A percentile compares a stretch with the other conserved stretches of the same genome.
These are phyloP conservation scores for Candida sakaeoensis DNA, from an alignment of 805 yeast species.

Conservation along the genomic window DNA sequence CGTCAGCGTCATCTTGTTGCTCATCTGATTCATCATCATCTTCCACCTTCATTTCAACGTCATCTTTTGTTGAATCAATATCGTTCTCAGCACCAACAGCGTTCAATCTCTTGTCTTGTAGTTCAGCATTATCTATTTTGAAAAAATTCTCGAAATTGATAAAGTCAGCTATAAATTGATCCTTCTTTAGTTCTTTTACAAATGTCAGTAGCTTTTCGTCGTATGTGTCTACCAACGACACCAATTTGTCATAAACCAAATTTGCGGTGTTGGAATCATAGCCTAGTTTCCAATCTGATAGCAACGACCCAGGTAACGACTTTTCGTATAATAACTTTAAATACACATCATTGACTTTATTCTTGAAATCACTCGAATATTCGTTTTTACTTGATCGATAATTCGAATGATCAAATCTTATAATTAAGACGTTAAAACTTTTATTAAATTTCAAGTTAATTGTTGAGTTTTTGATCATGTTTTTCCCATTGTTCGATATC, in stretches of 20 bases:
- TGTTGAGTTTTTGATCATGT: conserved; percentile 15
- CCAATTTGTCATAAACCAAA: conserved; percentile 23
- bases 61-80: conserved; percentile 10
- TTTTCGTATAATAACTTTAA: conserved; percentile 15
- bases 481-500: conserved; percentile 11
- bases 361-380: conserved; percentile 11
- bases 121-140: conserved; percentile 7
- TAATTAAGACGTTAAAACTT: conserved; percentile 19
- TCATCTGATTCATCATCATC: conserved; percentile 12
- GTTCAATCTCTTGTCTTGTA: conserved; percentile 9
- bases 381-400: conserved; percentile 11
- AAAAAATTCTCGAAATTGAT: conserved; percentile 21
- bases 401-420: conserved; percentile 20
- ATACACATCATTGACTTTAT: conserved; percentile 10
- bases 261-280: conserved; percentile 19
- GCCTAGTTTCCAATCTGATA: conserved; percentile 8
- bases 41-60: conserved; percentile 8
- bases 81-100: conserved; percentile 8
- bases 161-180: conserved; percentile 28
- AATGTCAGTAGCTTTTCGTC: conserved; percentile 18
- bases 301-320: conserved; percentile 9
- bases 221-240: conserved; percentile 13
- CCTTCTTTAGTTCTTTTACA: conserved; percentile 16
- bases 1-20: conserved; percentile 7
- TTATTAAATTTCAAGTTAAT: conserved; percentile 19